phyloP scores from a whole-genome alignment of 805 yeast genomes.

The Pichia sporocuriosa region DNA sequence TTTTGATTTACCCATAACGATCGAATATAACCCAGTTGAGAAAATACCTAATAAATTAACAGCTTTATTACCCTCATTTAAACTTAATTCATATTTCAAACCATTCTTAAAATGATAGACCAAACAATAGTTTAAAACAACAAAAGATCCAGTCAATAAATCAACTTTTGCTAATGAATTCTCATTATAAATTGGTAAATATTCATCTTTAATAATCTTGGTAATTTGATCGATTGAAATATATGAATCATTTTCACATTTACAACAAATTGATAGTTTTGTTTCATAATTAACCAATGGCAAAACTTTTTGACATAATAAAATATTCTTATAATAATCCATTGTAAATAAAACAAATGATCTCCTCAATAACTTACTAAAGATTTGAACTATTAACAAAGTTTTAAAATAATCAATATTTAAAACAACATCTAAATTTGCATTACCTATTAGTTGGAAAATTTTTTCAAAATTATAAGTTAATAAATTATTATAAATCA shows the following conservation, averaged over 20 bases:
- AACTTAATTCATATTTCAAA: slow-evolving; percentile 2
- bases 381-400: neutral
- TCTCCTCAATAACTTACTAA: slow-evolving; percentile 6
- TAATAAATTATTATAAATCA: neutral
- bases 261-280: slow-evolving; percentile 7
- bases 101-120: slow-evolving; percentile 12
- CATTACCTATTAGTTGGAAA: neutral
- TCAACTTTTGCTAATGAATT: neutral
- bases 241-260: slow-evolving; percentile 7
- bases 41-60: slow-evolving; percentile 12
- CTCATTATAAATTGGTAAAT: slow-evolving; percentile 2
- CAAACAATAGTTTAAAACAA: slow-evolving; percentile 9
- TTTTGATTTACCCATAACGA: slow-evolving; percentile 7
- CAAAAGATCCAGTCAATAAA: slow-evolving; percentile 3
- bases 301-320: slow-evolving; percentile 9
- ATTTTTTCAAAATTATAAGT: slow-evolving; percentile 1
- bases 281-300: neutral
- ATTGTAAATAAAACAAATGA: slow-evolving; percentile 8
- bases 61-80: slow-evolving; percentile 4
- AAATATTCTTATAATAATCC: slow-evolving; percentile 9
- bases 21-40: slow-evolving; percentile 11
- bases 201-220: slow-evolving; percentile 7
- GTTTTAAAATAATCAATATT: neutral
- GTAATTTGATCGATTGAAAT: slow-evolving; percentile 5
- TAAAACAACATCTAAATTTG: slow-evolving; percentile 3